phyloP scores from a whole-genome alignment of 2,329 filamentous ascomycete species.

The Cladosporium sp. region DNA sequence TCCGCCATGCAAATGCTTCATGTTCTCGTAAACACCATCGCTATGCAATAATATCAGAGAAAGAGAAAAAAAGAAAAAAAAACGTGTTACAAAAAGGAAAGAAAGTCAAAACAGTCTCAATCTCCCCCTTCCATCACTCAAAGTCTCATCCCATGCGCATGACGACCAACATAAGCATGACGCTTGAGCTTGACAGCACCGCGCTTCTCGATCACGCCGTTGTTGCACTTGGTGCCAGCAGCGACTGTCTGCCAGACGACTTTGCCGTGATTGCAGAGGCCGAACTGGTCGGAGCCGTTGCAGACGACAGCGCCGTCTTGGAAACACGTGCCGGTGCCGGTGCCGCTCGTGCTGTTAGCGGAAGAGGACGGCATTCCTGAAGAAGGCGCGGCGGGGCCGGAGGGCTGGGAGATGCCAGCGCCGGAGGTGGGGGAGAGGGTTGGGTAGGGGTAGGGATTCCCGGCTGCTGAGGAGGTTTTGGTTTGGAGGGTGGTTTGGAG shows the following conservation, averaged over 20 bases:
- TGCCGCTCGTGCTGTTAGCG: neutral
- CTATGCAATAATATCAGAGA: neutral
- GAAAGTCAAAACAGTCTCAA: neutral
- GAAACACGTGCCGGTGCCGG: conserved; percentile 26
- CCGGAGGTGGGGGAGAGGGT: conserved; percentile 4
- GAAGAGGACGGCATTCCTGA: neutral
- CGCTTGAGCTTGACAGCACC: neutral
- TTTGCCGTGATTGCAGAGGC: conserved; percentile 40
- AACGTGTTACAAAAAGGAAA: neutral
- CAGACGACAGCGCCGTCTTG: conserved; percentile 36
- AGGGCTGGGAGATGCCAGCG: neutral
- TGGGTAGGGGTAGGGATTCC: neutral
- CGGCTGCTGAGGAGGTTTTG: neutral
- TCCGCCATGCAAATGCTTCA: conserved; percentile 6
- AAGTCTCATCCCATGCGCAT: neutral
- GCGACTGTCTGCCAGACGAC: conserved; percentile 41
- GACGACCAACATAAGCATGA: neutral
- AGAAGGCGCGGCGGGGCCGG: conserved; percentile 1
- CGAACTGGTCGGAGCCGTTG: conserved; percentile 38
- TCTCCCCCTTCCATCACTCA: neutral
- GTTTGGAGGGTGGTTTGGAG: conserved; percentile 1
- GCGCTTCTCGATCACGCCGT: conserved; percentile 35
- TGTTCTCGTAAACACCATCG: neutral
- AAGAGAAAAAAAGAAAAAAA: neutral
- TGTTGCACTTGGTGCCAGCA: conserved; percentile 40